A percentile compares a stretch with the other conserved stretches of the same genome.
phyloP scores from a whole-genome alignment of 1,139 yeast species.

The Blastobotrys aristatus region DNA sequence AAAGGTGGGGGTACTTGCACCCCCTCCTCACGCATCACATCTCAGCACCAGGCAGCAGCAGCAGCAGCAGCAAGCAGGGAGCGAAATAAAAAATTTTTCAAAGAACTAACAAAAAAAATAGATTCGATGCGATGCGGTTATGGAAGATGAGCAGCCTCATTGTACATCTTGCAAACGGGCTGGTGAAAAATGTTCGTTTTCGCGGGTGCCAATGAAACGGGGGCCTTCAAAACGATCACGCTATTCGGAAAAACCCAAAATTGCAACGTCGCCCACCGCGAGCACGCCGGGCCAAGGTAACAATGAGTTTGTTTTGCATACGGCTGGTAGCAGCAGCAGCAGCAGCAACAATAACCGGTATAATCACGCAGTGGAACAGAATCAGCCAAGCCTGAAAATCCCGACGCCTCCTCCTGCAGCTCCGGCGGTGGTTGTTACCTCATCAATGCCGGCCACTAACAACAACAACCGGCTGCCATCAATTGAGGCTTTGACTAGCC shows the following conservation, averaged over 20 bases:
- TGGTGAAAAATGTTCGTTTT: slow-evolving; percentile 39
- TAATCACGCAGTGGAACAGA: too few relatives aligned
- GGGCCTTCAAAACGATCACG: slow-evolving; percentile 38
- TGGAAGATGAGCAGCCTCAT: slow-evolving; percentile 28
- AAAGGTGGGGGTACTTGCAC: too few relatives aligned
- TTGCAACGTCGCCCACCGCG: neutral
- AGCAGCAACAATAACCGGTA: slow-evolving; percentile 1
- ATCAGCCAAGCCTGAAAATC: neutral
- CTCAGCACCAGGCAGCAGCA: too few relatives aligned
- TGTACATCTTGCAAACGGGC: slow-evolving; percentile 39
- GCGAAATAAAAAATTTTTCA: too few relatives aligned
- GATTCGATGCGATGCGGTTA: slow-evolving; percentile 39
- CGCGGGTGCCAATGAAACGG: slow-evolving; percentile 40
- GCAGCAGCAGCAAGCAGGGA: too few relatives aligned
- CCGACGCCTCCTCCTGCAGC: neutral
- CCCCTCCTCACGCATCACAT: too few relatives aligned
- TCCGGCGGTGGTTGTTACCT: too few relatives aligned
- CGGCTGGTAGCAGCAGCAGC: slow-evolving; percentile 2
- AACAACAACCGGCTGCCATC: slow-evolving; percentile 27
- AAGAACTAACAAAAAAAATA: too few relatives aligned
- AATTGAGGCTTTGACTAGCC: slow-evolving; percentile 24
- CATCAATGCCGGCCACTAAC: neutral
- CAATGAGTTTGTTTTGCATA: slow-evolving; percentile 7
- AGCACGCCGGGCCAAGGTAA: slow-evolving; percentile 5
- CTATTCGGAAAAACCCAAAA: neutral